These are phyloP conservation scores for Daldinia concentrica DNA, from an alignment of 495 filamentous ascomycete species.

Conservation along the genomic window DNA sequence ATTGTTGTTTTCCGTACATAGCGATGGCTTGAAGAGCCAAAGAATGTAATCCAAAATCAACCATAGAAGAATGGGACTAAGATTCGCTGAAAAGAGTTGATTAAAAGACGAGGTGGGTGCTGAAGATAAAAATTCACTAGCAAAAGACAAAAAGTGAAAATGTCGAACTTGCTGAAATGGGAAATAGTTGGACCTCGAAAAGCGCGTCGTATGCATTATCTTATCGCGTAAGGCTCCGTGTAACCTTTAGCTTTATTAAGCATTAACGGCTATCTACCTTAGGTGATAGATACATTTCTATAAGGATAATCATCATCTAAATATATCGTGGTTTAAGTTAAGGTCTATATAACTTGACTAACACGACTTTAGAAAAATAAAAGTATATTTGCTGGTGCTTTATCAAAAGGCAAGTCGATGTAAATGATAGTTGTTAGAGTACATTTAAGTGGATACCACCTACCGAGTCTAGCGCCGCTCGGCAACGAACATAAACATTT, in stretches of 20 bases:
- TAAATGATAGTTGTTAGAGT: background rate
- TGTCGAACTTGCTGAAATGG: slow-evolving; percentile 5
- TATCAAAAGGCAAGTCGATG: background rate
- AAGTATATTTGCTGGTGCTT: background rate
- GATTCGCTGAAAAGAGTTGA: background rate
- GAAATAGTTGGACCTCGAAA: slow-evolving; percentile 24
- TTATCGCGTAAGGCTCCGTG: slow-evolving; percentile 27
- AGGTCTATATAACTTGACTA: background rate
- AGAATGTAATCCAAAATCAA: background rate
- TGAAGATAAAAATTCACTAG: background rate
- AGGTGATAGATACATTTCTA: background rate
- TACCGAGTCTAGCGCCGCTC: slow-evolving; percentile 17
- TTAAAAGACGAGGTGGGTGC: background rate
- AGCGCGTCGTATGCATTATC: slow-evolving; percentile 17
- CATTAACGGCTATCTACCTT: background rate
- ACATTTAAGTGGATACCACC: slow-evolving; percentile 8
- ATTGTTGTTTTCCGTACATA: slow-evolving; percentile 39
- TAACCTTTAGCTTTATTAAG: background rate
- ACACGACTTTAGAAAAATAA: background rate
- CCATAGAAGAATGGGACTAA: background rate
- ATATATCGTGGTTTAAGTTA: background rate
- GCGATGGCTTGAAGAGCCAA: slow-evolving; percentile 31
- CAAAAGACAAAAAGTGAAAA: background rate
- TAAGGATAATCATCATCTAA: background rate
- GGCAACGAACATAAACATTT: slow-evolving; percentile 50